Evolutionary conservation across 2,329 filamentous ascomycete species (phyloP).

Genomic region (Aspergillus persii): DNA sequence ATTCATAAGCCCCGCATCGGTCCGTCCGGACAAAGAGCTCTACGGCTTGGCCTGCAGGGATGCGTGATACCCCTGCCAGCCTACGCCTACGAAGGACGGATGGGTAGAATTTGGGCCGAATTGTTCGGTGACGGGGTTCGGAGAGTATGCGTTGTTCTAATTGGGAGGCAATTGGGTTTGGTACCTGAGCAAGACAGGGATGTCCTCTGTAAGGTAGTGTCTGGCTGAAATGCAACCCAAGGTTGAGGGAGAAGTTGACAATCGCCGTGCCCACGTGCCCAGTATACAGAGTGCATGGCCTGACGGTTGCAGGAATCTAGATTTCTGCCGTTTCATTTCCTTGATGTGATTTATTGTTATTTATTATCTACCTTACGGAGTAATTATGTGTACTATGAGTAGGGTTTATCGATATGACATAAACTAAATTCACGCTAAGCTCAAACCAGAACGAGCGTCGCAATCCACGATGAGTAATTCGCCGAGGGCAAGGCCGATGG

Average conservation of each 20-base stretch:
- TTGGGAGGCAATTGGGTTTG: not conserved
- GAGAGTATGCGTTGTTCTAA: too few species aligned
- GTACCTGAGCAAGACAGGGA: not conserved
- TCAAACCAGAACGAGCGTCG: not conserved
- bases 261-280: too few species aligned
- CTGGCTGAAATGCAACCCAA: too few species aligned
- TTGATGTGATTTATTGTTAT: not conserved
- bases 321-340: not conserved
- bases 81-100: not conserved
- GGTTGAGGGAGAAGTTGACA: too few species aligned
- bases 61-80: not conserved
- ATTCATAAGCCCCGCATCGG: not conserved
- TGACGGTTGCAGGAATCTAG: not conserved
- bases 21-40: not conserved
- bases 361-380: not conserved
- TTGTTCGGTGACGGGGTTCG: not conserved
- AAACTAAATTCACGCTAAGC: not conserved
- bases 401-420: not conserved
- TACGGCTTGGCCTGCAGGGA: not conserved
- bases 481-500: not conserved
- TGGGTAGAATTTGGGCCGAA: not conserved
- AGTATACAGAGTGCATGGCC: not conserved
- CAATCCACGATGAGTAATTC: slow-evolving; percentile 1
- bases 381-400: not conserved
- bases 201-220: too few species aligned